Evolutionary conservation across 306 rosid genomes (phyloP), one percentile per base, ranked within the genome.

Genomic region (Luffa aegyptiaca): DNA sequence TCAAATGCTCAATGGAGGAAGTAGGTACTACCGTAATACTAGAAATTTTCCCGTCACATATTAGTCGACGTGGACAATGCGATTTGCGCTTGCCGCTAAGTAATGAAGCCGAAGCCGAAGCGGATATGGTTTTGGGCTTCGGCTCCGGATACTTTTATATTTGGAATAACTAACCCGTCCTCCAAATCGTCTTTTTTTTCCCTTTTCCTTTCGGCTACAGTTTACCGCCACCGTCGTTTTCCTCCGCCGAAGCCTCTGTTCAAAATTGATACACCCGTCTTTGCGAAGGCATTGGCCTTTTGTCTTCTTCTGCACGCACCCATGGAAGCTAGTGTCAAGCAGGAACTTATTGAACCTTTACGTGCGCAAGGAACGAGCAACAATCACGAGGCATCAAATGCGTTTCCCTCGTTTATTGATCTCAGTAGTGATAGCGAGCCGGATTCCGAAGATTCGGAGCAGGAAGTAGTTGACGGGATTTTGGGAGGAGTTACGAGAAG

Each of bases 281-380:
- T 63, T 18, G 9, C 14, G 10, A 49, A 51, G 41, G 2, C 20
- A 16, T 76, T n/a, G 66, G 0, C 66, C 49, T 55, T 53, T 5
- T 48, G 2, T 36, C 49, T 53, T 16, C 2, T 11, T 20, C 42
- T 26, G n/a, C 21, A 63, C 16, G 68, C 42, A 12, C 81, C 49
- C 31, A 94, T 94, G 97, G 90, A 85, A 5, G 79, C 80, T n/a
- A 52, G 42, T 11, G 86, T 92, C 0, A 92, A 91, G 85, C 71
- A 80, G 21, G 97, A 93, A 80, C 52, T 35, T 3, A 12, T 39
- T 0, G 90, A 81, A 21, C 44, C 55, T 77, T 77, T 79, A 10
- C 56, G 14, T 35, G 59, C 6, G 45, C 46, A 26, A 7, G 10
- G 35, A 48, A 51, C 57, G 37, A 56, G 33, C 44, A 80, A 57